phyloP scores from a whole-genome alignment of 169 alveolate genomes.

The Plasmodium blacklocki region DNA sequence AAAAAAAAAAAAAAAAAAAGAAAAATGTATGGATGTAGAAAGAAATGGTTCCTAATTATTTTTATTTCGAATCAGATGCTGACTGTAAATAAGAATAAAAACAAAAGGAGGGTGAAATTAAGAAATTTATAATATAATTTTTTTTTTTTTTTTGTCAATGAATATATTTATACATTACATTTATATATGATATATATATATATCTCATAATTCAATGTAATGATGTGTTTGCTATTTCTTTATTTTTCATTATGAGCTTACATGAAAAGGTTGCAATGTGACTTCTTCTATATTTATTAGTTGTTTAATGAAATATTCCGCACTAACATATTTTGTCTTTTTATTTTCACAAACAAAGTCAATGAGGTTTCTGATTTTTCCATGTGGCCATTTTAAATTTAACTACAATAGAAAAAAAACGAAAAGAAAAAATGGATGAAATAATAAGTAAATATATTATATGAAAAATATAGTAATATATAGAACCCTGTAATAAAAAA shows the following conservation, averaged over 20 bases:
- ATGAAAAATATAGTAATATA: constrained; percentile 5
- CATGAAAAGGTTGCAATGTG: constrained; percentile 72
- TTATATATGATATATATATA: background rate
- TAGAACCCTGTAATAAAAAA: background rate
- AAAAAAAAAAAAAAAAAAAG: constrained; percentile 1
- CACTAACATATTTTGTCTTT: constrained; percentile 74
- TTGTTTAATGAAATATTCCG: constrained; percentile 74
- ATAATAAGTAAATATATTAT: background rate
- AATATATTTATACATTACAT: background rate
- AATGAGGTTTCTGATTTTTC: constrained; percentile 64
- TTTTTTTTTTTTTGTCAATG: background rate
- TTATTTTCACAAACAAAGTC: constrained; percentile 76
- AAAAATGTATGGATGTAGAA: background rate
- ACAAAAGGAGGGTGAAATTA: no score
- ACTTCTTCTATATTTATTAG: constrained; percentile 75
- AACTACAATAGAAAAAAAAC: constrained; percentile 30
- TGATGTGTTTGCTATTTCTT: background rate
- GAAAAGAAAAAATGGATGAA: background rate
- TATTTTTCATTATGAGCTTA: constrained; percentile 2
- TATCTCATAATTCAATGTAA: background rate
- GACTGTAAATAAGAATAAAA: constrained; percentile 23
- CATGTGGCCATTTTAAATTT: constrained; percentile 77
- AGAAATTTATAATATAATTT: no score
- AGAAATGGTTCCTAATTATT: background rate
- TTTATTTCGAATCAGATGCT: constrained; percentile 48